Evolutionary conservation across 805 yeast species (phyloP), one percentile per base, ranked within the genome.

Genomic region (baker's yeast (Saccharomyces cerevisiae)): DNA sequence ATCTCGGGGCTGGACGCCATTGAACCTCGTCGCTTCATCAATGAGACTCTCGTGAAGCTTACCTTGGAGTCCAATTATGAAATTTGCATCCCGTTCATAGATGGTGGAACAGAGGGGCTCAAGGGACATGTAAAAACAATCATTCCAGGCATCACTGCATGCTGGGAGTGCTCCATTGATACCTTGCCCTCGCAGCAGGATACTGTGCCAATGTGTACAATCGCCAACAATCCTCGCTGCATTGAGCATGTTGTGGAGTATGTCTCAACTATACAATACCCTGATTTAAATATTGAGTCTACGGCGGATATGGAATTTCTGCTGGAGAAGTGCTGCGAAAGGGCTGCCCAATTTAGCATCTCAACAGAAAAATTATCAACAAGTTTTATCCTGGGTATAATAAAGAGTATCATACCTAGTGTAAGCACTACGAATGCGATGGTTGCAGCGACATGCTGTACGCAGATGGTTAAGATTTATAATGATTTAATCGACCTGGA

Each of bases 161-260:
- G 99, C 70, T 92, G 89, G 73, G 98, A 92, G 67, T 92, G 99
- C 64, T 87, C 96, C 4, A 73, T 88, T 52, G 87, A 84, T 55
- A 78, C 95, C 68, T 73, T 90, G 46, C 81, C 87, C 10, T 74
- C 77, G 3, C 81, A 78, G 57, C 56, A 54, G 41, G 49, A 56
- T 6, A 84, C 89, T 0, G 88, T 83, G 61, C 97, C 98, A 1
- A 83, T 92, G 59, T 94, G 98, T 69, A 94, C 98, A 0, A 84
- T 94, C 51, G 96, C 97, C 2, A 87, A 90, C 55, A 89, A 94
- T 8, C 98, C 98, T n/a, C 72, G 98, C 56, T 70, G 89, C 8
- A 94, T 97, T 0, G 97, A 91, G 62, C 98, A 92, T 69, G 90
- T 97, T 63, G 84, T 92, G 9, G 96, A 91, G 67, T 92, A 94